Conservation (phyloP, 2,329 filamentous ascomycete genomes). For the Fonsecaea pedrosoi region DNA sequence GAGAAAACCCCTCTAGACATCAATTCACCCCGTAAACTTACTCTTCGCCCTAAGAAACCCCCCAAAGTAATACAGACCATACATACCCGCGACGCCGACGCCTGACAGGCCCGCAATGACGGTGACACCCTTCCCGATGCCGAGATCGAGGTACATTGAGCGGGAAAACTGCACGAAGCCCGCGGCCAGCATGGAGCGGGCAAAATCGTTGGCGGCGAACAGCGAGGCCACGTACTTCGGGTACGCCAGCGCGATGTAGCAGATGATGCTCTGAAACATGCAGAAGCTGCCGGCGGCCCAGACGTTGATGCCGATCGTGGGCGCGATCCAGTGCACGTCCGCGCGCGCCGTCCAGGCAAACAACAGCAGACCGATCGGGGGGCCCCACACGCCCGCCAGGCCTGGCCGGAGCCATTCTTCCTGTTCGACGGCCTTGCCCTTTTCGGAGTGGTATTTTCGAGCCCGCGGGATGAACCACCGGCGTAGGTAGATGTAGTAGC, state of each 20-base stretch:
- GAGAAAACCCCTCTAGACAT: neutral
- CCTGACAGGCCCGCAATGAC: conserved; percentile 46
- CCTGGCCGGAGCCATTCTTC: conserved; percentile 61
- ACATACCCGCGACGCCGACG: conserved; percentile 61
- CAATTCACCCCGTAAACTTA: conserved; percentile 52
- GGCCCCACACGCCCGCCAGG: conserved; percentile 48
- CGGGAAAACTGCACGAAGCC: conserved; percentile 47
- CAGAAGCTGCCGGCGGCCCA: conserved; percentile 33
- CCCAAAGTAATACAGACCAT: conserved; percentile 64
- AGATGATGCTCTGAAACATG: conserved; percentile 40
- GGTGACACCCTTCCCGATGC: conserved; percentile 42
- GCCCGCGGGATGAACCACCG: conserved; percentile 55
- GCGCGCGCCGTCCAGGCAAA: conserved; percentile 45
- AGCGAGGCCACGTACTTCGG: conserved; percentile 39
- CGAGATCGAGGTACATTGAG: conserved; percentile 44
- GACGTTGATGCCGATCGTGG: conserved; percentile 27
- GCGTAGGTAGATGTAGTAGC: conserved; percentile 57
- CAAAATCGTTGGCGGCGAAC: conserved; percentile 41
- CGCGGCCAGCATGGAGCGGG: conserved; percentile 42
- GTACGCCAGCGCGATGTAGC: conserved; percentile 37
- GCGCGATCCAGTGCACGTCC: conserved; percentile 46
- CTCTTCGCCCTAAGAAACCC: conserved; percentile 61
- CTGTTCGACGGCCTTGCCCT: conserved; percentile 57
- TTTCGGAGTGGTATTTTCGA: conserved; percentile 52
- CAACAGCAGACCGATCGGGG: conserved; percentile 28